Evolutionary conservation across 1,139 yeast genomes (phyloP), one percentile per base, ranked within the genome.

Genomic region (Protomyces inouyei): DNA sequence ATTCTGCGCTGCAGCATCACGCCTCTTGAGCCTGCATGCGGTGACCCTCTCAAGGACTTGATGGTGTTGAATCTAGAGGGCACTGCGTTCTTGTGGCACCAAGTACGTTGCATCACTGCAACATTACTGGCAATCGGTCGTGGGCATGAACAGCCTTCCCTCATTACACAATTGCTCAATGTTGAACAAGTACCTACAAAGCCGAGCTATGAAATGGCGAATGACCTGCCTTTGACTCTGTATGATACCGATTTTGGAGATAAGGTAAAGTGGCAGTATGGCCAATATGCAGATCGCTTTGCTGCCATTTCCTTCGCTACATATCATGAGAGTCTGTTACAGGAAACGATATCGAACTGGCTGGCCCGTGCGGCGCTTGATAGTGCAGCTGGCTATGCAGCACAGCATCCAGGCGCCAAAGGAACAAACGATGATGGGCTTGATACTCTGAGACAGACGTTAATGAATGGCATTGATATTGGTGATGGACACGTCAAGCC

Each of bases 11-110:
- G 92, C 0, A 75, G 80, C 16, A 85, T 89, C 14, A 68, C 78
- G 9, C 78, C 76, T 5, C 70, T 83, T 4, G 70, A 38, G 57
- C 18, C 48, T 6, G 54, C 67, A 73, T 69, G 68, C 5, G 70
- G 68, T 5, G 68, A 65, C 4, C 43, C 43, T 12, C 23, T 43
- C 14, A 43, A 5, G 5, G 18, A 43, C 25, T 78, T 80, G 65
- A 88, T 81, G 71, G 87, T 86, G 66, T 85, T 93, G 73, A 92
- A 91, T 73, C 77, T 93, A 63, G 81, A 83, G 69, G 99, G 98
- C 0, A 79, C 89, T 1, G 98, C 98, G 6, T 95, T 95, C 71
- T 77, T 95, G 66, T 95, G 98, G 98, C 98, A 95, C 73, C 99
- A 95, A 74, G 99, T 95, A 25, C 82, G 98, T 61, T 91, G 96